Conservation (phyloP, 805 yeast species). For the Candida tammaniensis region DNA sequence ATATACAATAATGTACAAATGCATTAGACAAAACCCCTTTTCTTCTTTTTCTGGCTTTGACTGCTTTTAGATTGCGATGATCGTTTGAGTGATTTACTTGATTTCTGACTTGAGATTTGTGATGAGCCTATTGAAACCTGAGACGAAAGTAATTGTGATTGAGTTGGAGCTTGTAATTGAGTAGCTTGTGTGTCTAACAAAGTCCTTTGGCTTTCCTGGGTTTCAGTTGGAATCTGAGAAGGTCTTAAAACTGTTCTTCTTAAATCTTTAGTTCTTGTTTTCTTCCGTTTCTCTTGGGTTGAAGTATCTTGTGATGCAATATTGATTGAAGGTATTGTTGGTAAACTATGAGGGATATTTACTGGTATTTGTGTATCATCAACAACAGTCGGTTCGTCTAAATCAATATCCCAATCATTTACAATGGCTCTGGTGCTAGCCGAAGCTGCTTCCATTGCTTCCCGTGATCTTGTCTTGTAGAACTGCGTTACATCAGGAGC, state of each 20-base stretch:
- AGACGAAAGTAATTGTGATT: neutral
- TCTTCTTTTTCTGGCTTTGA: slow-evolving; percentile 24
- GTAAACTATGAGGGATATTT: slow-evolving; percentile 3
- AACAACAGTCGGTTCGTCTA: slow-evolving; percentile 6
- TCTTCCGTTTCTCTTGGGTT: slow-evolving; percentile 1
- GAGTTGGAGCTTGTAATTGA: slow-evolving; percentile 1
- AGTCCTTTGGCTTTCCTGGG: neutral
- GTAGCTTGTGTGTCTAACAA: neutral
- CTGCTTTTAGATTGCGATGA: slow-evolving; percentile 1
- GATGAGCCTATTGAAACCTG: too few relatives aligned
- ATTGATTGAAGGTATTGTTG: slow-evolving; percentile 17
- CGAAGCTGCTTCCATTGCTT: slow-evolving; percentile 8
- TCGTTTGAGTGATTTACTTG: neutral
- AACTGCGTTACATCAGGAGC: slow-evolving; percentile 2
- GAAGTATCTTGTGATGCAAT: slow-evolving; percentile 12
- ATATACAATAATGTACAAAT: slow-evolving; percentile 7
- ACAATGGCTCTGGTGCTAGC: slow-evolving; percentile 12
- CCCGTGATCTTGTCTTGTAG: neutral
- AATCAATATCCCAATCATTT: slow-evolving; percentile 16
- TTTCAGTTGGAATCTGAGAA: neutral
- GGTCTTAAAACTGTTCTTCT: slow-evolving; percentile 2
- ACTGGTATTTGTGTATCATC: slow-evolving; percentile 5
- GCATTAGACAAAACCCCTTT: slow-evolving; percentile 47
- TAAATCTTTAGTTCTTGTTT: slow-evolving; percentile 1
- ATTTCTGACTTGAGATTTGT: neutral